Conservation (phyloP, 768 basidiomycete genomes). For the Trametopsis cervina region DNA sequence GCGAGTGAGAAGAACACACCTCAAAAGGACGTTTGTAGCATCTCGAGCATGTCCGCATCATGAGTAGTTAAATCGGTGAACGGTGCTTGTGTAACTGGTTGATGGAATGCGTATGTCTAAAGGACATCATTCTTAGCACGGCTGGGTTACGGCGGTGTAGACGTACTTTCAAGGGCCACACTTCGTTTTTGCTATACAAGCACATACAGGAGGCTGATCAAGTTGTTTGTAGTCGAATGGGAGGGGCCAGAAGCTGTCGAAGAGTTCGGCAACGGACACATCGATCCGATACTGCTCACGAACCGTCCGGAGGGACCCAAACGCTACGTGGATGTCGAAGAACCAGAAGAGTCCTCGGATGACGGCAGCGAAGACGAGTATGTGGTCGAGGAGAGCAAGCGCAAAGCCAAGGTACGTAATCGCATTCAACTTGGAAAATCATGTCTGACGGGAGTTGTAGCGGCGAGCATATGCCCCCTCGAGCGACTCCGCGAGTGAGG, state of each 20-base stretch:
- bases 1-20: neutral
- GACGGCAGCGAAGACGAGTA: conserved; percentile 66
- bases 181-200: neutral
- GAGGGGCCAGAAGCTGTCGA: conserved; percentile 59
- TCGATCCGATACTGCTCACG: neutral
- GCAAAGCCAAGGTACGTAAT: conserved; percentile 39
- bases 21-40: neutral
- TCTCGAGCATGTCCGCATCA: neutral
- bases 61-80: too few relatives aligned
- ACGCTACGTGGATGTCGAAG: neutral
- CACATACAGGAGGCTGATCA: conserved; percentile 22
- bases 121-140: conserved; percentile 9
- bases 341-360: conserved; percentile 19
- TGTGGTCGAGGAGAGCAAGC: conserved; percentile 32
- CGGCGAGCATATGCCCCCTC: conserved; percentile 36
- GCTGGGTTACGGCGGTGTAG: neutral
- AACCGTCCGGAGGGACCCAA: neutral
- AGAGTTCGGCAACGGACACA: conserved; percentile 16
- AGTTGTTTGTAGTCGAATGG: conserved; percentile 54
- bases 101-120: conserved; percentile 9
- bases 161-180: neutral
- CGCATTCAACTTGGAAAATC: too few relatives aligned
- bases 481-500: conserved; percentile 24
- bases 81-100: neutral
- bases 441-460: too few relatives aligned